Evolutionary conservation across 768 basidiomycete genomes (phyloP).

Genomic region (Boletus rufocinnamomeus): DNA sequence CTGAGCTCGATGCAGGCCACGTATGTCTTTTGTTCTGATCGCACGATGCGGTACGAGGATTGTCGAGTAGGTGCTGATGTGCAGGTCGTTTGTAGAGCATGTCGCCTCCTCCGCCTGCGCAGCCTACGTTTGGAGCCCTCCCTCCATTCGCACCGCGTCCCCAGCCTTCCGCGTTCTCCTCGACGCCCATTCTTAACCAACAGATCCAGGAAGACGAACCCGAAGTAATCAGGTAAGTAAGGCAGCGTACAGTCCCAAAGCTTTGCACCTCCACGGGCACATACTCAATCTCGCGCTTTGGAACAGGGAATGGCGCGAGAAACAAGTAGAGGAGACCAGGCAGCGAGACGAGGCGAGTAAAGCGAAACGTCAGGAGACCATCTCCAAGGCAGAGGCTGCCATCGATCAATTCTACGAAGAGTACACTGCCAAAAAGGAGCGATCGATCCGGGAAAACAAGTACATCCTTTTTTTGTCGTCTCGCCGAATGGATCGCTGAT

Average conservation of each 20-base stretch:
- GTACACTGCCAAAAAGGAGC: conserved; percentile 86
- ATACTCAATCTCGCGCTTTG: background rate
- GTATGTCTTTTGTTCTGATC: conserved; percentile 31
- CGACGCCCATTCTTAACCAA: conserved; percentile 74
- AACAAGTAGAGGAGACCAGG: conserved; percentile 81
- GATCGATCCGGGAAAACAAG: conserved; percentile 95
- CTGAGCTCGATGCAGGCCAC: conserved; percentile 63
- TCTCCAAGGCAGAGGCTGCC: conserved; percentile 78
- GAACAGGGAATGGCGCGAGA: conserved; percentile 83
- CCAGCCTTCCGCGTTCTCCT: conserved; percentile 67
- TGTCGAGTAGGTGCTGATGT: conserved; percentile 2
- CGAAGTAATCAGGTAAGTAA: conserved; percentile 74
- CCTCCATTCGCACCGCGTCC: conserved; percentile 76
- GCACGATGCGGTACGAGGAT: conserved; percentile 13
- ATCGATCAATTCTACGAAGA: conserved; percentile 92
- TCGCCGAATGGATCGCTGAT: conserved; percentile 3
- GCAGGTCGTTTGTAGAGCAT: conserved; percentile 29
- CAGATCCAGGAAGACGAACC: conserved; percentile 77
- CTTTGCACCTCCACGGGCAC: background rate
- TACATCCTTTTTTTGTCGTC: conserved; percentile 31
- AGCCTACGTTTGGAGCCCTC: conserved; percentile 48
- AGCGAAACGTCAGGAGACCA: conserved; percentile 76
- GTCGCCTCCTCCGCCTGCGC: conserved; percentile 32
- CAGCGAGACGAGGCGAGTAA: conserved; percentile 81
- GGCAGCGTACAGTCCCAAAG: no score